A percentile compares a stretch with the other conserved stretches of the same genome.
These are phyloP conservation scores for Colletotrichum melonis DNA, from an alignment of 2,329 filamentous ascomycete species.

Conservation along the genomic window DNA sequence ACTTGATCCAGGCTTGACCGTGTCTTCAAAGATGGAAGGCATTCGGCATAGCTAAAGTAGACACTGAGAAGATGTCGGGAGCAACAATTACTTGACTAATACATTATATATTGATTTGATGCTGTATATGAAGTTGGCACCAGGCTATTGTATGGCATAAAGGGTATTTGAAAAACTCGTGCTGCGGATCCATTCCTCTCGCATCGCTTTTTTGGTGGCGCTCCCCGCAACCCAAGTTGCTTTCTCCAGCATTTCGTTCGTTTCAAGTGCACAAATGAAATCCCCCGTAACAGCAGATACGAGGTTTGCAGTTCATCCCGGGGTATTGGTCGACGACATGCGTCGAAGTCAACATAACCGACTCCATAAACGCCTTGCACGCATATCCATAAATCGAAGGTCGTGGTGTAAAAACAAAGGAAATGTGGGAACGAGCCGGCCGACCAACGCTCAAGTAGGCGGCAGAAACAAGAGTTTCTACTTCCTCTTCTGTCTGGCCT, in stretches of 20 bases:
- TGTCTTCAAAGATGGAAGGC: background rate
- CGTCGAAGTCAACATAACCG: conserved; percentile 14
- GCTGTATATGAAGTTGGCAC: background rate
- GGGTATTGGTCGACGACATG: conserved; percentile 26
- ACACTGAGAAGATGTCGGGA: background rate
- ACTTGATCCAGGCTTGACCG: background rate
- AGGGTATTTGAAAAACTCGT: conserved; percentile 27
- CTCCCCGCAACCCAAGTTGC: background rate
- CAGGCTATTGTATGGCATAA: conserved; percentile 6
- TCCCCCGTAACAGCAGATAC: background rate
- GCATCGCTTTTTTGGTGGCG: background rate
- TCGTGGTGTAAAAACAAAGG: background rate
- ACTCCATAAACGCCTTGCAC: conserved; percentile 30
- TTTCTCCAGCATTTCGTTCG: background rate
- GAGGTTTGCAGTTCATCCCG: background rate
- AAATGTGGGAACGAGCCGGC: background rate
- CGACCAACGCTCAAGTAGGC: background rate
- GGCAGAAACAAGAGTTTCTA: conserved; percentile 41
- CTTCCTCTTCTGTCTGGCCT: conserved; percentile 64
- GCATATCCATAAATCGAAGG: conserved; percentile 14
- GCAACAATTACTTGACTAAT: background rate
- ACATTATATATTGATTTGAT: conserved; percentile 30
- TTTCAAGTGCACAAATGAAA: conserved; percentile 7
- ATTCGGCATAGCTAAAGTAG: background rate
- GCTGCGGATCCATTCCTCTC: background rate